phyloP scores from a whole-genome alignment of 768 basidiomycete genomes.

The Pleurotus sapidus region DNA sequence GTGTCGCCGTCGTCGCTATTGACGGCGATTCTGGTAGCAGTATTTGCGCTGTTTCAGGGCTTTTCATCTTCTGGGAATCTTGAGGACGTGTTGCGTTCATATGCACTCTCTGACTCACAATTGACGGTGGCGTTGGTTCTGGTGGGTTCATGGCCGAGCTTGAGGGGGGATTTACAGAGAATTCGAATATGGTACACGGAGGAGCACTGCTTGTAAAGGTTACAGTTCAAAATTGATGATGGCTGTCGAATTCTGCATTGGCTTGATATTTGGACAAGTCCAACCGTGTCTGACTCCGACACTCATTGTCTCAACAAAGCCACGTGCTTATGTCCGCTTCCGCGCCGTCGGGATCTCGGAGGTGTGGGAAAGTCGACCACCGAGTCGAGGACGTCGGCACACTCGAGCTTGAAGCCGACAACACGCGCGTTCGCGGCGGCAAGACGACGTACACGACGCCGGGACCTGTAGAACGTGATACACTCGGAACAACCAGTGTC shows the following conservation, averaged over 20 bases:
- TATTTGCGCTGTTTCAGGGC: conserved; percentile 14
- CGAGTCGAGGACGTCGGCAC: no score
- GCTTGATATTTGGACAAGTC: neutral
- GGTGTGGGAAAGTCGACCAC: no score
- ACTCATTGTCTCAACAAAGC: conserved; percentile 1
- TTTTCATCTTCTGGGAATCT: conserved; percentile 19
- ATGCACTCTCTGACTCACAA: conserved; percentile 35
- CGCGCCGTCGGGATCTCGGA: neutral
- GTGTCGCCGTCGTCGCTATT: neutral
- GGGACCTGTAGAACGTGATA: neutral
- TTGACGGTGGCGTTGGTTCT: conserved; percentile 16
- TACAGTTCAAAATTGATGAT: neutral
- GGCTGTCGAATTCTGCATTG: neutral
- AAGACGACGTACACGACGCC: no score
- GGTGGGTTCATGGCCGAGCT: neutral
- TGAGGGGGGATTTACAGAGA: conserved; percentile 10
- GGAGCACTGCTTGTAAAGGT: neutral
- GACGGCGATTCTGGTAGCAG: neutral
- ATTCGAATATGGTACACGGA: conserved; percentile 11
- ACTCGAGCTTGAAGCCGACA: no score
- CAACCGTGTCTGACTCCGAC: conserved; percentile 2
- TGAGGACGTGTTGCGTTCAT: conserved; percentile 24
- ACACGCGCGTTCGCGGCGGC: no score
- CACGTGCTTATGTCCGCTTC: conserved; percentile 7
- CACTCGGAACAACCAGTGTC: neutral